A percentile compares a stretch with the other conserved stretches of the same genome.
These are phyloP conservation scores for Nasturtium officinale DNA, from an alignment of 345 rosid genomes.

Conservation along the genomic window DNA sequence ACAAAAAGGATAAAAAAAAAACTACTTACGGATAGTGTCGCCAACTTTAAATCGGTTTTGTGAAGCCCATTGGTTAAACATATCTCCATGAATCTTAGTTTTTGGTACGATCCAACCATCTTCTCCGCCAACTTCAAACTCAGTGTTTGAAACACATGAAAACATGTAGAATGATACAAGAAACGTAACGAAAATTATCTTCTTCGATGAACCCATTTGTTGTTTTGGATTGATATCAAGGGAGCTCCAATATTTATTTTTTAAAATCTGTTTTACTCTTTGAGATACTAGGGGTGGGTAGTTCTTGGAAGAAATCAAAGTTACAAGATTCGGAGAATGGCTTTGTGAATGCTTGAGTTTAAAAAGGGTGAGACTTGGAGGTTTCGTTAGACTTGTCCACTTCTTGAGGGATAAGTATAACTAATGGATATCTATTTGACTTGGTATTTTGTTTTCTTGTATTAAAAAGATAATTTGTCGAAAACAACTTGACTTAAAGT, in stretches of 20 bases:
- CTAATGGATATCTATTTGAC: conserved; percentile 25
- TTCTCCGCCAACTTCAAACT: conserved; percentile 65
- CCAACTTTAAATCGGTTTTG: conserved; percentile 64
- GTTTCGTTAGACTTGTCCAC: conserved; percentile 37
- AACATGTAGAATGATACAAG: conserved; percentile 24
- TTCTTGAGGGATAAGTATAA: conserved; percentile 40
- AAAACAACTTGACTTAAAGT: conserved; percentile 29
- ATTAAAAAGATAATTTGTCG: conserved; percentile 8
- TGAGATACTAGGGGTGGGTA: background rate
- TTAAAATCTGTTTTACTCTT: background rate
- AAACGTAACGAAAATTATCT: conserved; percentile 5
- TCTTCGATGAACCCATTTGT: conserved; percentile 34
- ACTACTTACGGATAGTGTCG: conserved; percentile 67
- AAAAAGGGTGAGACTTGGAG: conserved; percentile 37
- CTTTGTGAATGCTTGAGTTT: conserved; percentile 24
- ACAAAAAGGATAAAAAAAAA: background rate
- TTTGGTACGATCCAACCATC: conserved; percentile 74
- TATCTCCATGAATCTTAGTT: conserved; percentile 43
- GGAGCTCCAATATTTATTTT: conserved; percentile 9
- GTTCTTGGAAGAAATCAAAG: background rate
- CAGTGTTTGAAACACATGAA: conserved; percentile 40
- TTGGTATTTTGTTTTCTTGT: conserved; percentile 19
- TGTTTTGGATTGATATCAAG: conserved; percentile 34
- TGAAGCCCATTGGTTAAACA: conserved; percentile 83
- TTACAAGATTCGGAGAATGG: background rate